These are phyloP conservation scores for Tillandsia fasciculata DNA, from an alignment of 176 grass and related monocot genomes.

Conservation along the genomic window DNA sequence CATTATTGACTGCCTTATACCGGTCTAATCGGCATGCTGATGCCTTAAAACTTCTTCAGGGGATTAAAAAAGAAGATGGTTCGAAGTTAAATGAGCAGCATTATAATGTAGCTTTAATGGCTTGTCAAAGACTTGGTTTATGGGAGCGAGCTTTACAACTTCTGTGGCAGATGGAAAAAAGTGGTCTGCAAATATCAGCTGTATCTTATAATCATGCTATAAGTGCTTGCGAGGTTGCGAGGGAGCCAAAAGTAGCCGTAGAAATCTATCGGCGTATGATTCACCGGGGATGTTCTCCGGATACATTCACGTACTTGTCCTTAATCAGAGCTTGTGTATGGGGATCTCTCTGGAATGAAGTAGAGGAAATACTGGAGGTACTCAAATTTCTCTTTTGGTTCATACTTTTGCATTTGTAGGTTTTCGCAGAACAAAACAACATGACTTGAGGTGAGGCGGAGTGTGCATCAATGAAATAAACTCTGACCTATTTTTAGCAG, in stretches of 20 bases:
- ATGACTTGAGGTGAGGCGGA: background rate
- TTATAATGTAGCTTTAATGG: slow-evolving; percentile 74
- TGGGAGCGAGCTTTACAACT: slow-evolving; percentile 76
- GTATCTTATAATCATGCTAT: slow-evolving; percentile 90
- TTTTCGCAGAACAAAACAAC: slow-evolving; percentile 8
- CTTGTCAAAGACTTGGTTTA: slow-evolving; percentile 73
- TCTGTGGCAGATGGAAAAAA: slow-evolving; percentile 81
- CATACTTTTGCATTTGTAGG: background rate
- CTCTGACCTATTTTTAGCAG: background rate
- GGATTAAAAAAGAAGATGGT: slow-evolving; percentile 39
- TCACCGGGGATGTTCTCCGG: slow-evolving; percentile 34
- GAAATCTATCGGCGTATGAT: slow-evolving; percentile 66
- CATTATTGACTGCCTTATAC: slow-evolving; percentile 62
- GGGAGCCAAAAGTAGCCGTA: slow-evolving; percentile 60
- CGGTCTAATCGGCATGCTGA: slow-evolving; percentile 58
- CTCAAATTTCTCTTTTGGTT: slow-evolving; percentile 10
- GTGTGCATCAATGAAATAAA: background rate
- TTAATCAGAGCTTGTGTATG: slow-evolving; percentile 77
- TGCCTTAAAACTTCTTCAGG: slow-evolving; percentile 54
- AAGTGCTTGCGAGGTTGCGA: slow-evolving; percentile 63
- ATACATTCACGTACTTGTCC: slow-evolving; percentile 80
- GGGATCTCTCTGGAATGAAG: slow-evolving; percentile 80
- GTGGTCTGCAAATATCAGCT: slow-evolving; percentile 40
- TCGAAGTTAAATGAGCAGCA: slow-evolving; percentile 41
- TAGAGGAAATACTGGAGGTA: slow-evolving; percentile 77